phyloP scores from a whole-genome alignment of 805 yeast species.

The Starmerella riodocensis region DNA sequence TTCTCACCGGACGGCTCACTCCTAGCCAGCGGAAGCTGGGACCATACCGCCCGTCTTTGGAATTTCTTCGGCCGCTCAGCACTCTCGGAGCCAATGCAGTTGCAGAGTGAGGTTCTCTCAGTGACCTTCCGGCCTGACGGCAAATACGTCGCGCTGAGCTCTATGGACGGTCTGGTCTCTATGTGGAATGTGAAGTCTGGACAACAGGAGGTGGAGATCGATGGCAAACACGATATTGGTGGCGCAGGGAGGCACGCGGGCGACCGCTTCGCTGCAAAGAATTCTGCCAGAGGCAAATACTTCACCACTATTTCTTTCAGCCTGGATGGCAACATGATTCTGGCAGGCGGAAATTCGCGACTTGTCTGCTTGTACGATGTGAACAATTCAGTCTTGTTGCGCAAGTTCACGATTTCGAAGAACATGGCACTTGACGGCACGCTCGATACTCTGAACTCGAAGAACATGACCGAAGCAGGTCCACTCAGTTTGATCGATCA shows the following conservation, averaged over 20 bases:
- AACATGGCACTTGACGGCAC: conserved; percentile 92
- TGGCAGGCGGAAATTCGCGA: conserved; percentile 90
- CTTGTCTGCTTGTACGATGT: conserved; percentile 85
- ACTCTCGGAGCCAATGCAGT: conserved; percentile 79
- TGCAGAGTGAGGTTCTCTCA: conserved; percentile 69
- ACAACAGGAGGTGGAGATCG: conserved; percentile 68
- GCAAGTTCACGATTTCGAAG: conserved; percentile 68
- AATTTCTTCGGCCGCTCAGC: conserved; percentile 76
- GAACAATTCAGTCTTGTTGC: conserved; percentile 71
- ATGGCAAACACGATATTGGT: conserved; percentile 73
- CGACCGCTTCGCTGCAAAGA: conserved; percentile 70
- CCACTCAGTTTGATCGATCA: conserved; percentile 68
- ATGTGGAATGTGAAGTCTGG: conserved; percentile 76
- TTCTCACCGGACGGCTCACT: conserved; percentile 70
- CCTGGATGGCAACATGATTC: conserved; percentile 74
- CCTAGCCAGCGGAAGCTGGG: conserved; percentile 92
- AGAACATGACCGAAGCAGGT: conserved; percentile 78
- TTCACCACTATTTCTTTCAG: conserved; percentile 74
- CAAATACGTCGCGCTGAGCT: conserved; percentile 75
- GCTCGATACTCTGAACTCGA: conserved; percentile 59
- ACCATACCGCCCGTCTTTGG: conserved; percentile 88
- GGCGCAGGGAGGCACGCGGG: conserved; percentile 62
- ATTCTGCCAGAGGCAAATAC: conserved; percentile 70
- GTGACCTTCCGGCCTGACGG: conserved; percentile 84
- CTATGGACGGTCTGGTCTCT: conserved; percentile 75